phyloP scores from a whole-genome alignment of 2,329 filamentous ascomycete species.

The Neoscytalidium dimidiatum region DNA sequence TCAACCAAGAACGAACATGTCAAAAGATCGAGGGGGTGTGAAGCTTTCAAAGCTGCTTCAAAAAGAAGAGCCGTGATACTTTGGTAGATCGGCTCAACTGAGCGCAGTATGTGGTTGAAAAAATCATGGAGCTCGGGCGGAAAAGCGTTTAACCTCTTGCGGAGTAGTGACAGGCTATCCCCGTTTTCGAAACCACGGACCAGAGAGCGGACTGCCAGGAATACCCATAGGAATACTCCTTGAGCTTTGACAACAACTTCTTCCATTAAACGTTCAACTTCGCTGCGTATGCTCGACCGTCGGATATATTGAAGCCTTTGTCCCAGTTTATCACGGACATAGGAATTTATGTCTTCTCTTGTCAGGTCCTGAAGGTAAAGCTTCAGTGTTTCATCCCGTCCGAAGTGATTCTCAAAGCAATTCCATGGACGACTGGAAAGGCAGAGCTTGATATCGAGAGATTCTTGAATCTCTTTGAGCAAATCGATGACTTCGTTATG shows the following conservation, averaged over 20 bases:
- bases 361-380: background rate
- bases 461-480: background rate
- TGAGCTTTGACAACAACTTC: background rate
- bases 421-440: slow-evolving; percentile 23
- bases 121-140: too few species aligned
- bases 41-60: too few species aligned
- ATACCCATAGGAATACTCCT: slow-evolving; percentile 18
- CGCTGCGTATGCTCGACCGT: too few species aligned
- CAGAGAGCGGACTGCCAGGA: background rate
- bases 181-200: too few species aligned
- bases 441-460: slow-evolving; percentile 15
- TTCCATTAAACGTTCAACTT: slow-evolving; percentile 15
- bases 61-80: too few species aligned
- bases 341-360: background rate
- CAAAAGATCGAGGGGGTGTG: too few species aligned
- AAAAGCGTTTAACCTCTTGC: too few species aligned
- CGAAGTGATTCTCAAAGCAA: slow-evolving; percentile 23
- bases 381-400: background rate
- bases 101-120: too few species aligned
- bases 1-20: too few species aligned
- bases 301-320: too few species aligned
- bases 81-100: too few species aligned
- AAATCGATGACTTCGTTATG: background rate
- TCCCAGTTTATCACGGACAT: background rate
- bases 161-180: too few species aligned